Percentiles rank a stretch among this genome's conserved stretches.
phyloP scores from a whole-genome alignment of 352 stramenopile genomes.

The Elongisporangium undulatum region DNA sequence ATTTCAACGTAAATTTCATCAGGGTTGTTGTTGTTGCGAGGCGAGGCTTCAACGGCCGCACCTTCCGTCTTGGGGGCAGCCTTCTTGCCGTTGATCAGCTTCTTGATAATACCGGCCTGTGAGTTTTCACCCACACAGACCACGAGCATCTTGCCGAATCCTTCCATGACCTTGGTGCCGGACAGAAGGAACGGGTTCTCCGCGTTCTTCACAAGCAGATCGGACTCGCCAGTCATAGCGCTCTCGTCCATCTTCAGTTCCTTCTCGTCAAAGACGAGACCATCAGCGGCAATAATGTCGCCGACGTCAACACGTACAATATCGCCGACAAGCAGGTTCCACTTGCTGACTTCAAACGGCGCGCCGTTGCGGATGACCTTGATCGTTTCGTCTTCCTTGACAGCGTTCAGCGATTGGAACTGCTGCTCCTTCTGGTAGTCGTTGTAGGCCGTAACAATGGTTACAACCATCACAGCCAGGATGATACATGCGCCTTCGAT shows the following conservation, averaged over 20 bases:
- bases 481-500: slow-evolving; percentile 93
- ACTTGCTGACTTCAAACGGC: slow-evolving; percentile 60
- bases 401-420: slow-evolving; percentile 82
- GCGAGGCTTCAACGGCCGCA: neutral
- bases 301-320: slow-evolving; percentile 79
- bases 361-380: slow-evolving; percentile 78
- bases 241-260: slow-evolving; percentile 91
- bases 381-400: slow-evolving; percentile 83
- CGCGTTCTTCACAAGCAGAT: slow-evolving; percentile 80
- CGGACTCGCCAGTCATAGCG: slow-evolving; percentile 90
- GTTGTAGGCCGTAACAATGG: slow-evolving; percentile 86
- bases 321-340: slow-evolving; percentile 88
- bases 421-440: slow-evolving; percentile 92
- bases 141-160: slow-evolving; percentile 90
- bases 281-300: slow-evolving; percentile 89
- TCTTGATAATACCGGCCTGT: slow-evolving; percentile 92
- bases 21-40: slow-evolving; percentile 46
- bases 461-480: slow-evolving; percentile 87
- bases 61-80: neutral
- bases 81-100: slow-evolving; percentile 78
- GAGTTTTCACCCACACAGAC: slow-evolving; percentile 91
- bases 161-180: slow-evolving; percentile 92
- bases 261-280: slow-evolving; percentile 85
- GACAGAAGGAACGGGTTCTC: slow-evolving; percentile 94
- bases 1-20: slow-evolving; percentile 46